phyloP scores from a whole-genome alignment of 305 asterid genomes.

The Fraxinus xanthoxyloides region DNA sequence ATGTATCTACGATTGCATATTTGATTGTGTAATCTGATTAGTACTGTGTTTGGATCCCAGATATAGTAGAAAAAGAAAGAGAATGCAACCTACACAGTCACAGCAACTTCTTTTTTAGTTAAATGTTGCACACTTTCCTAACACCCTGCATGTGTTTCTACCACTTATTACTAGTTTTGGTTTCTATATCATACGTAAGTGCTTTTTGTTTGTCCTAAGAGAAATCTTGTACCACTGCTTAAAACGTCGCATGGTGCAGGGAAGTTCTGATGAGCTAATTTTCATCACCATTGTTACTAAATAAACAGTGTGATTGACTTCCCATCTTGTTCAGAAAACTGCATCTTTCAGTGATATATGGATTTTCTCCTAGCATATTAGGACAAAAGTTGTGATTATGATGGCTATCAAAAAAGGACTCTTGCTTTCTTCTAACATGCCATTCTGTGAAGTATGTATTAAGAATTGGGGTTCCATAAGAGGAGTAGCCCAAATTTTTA shows the following conservation, averaged over 20 bases:
- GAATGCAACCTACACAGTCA: background rate
- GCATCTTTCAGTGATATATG: background rate
- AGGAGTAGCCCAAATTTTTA: too few relatives aligned
- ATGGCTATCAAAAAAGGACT: background rate
- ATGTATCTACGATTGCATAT: background rate
- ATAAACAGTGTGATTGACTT: slow-evolving; percentile 10
- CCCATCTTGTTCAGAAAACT: slow-evolving; percentile 1
- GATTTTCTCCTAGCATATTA: slow-evolving; percentile 3
- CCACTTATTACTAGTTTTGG: background rate
- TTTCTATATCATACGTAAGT: background rate
- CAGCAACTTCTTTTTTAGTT: background rate
- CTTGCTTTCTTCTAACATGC: slow-evolving; percentile 8
- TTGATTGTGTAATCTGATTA: background rate
- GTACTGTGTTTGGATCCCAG: background rate
- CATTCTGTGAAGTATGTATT: background rate
- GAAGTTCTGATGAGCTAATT: background rate
- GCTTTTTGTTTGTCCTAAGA: slow-evolving; percentile 8
- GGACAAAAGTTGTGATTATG: background rate
- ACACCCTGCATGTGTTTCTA: background rate
- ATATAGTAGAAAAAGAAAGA: background rate
- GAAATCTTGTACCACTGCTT: slow-evolving; percentile 12
- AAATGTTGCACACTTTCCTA: background rate
- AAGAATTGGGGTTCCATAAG: background rate
- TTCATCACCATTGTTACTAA: slow-evolving; percentile 7
- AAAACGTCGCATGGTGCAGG: background rate